phyloP scores from a whole-genome alignment of 768 basidiomycete species.

The Thelephora ganbajun region DNA sequence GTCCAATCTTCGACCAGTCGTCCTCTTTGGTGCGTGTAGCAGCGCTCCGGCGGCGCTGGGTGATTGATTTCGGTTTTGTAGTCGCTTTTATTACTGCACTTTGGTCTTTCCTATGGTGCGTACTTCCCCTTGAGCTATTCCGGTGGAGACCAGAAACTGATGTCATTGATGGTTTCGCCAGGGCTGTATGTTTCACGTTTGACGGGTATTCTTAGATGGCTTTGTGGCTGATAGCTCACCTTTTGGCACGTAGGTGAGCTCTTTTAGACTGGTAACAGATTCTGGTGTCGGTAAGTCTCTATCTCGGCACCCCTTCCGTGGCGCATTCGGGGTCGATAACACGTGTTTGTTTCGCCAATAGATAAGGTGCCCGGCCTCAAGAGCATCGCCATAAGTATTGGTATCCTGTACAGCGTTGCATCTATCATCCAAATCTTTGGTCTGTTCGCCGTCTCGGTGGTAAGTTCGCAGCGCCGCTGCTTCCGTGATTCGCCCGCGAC shows the following conservation, averaged over 20 bases:
- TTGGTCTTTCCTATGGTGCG: not conserved
- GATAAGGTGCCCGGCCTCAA: not conserved
- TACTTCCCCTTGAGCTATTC: not conserved
- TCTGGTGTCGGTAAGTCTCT: not conserved
- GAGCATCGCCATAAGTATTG: conserved; percentile 44
- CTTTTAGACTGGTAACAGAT: not conserved
- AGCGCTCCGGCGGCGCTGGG: not conserved
- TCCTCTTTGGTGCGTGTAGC: not conserved
- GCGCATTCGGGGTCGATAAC: not conserved
- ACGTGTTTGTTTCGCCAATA: not conserved
- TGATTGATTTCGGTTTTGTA: not conserved
- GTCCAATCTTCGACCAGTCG: not conserved
- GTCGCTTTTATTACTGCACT: not conserved
- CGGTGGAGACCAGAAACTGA: not conserved
- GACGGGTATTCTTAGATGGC: not conserved
- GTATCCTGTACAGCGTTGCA: conserved; percentile 37
- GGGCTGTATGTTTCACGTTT: not conserved
- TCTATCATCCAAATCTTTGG: conserved; percentile 44
- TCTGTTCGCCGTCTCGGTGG: conserved; percentile 31
- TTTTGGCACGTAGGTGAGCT: not conserved
- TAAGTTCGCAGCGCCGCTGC: conserved; percentile 20
- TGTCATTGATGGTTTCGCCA: not conserved
- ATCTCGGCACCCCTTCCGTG: not conserved
- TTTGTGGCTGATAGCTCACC: not conserved
- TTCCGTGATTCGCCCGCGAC: not conserved